A percentile compares a stretch with the other conserved stretches of the same genome.
These are phyloP conservation scores for Pleurotus pulmonarius DNA, from an alignment of 768 basidiomycete genomes.

Conservation along the genomic window DNA sequence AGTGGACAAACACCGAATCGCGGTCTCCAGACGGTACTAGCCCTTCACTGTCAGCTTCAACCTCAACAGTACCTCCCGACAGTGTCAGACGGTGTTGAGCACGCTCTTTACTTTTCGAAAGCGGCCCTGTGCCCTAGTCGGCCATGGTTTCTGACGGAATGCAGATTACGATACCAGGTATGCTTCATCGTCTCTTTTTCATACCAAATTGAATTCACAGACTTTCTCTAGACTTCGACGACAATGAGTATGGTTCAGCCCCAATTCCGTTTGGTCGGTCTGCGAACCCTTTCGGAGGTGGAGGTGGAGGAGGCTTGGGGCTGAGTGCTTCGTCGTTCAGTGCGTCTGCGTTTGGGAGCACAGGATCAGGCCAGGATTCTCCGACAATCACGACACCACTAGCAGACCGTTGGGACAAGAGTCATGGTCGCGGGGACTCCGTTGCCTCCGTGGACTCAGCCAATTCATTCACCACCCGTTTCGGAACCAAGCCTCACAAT, in stretches of 20 bases:
- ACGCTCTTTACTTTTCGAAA: not conserved
- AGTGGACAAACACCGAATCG: too few relatives aligned
- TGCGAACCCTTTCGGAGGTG: constrained; percentile 41
- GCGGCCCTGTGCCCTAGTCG: not conserved
- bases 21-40: not conserved
- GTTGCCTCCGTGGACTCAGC: constrained; percentile 74
- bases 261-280: constrained; percentile 72
- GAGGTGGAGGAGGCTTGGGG: constrained; percentile 39
- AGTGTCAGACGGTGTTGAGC: not conserved
- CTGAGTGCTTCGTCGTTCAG: constrained; percentile 36
- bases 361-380: constrained; percentile 56
- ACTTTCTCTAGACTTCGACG: constrained; percentile 62
- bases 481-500: constrained; percentile 39
- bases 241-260: constrained; percentile 59
- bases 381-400: constrained; percentile 58
- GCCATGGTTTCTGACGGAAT: constrained; percentile 33
- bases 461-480: constrained; percentile 53
- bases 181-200: constrained; percentile 13
- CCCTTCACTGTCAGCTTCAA: not conserved
- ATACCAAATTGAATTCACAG: constrained; percentile 1
- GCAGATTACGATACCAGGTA: constrained; percentile 67
- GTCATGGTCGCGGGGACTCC: constrained; percentile 76
- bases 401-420: constrained; percentile 47
- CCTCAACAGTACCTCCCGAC: not conserved
- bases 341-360: constrained; percentile 22